Conservation (phyloP, 768 basidiomycete species). For the Porpolomopsis calyptriformis region DNA sequence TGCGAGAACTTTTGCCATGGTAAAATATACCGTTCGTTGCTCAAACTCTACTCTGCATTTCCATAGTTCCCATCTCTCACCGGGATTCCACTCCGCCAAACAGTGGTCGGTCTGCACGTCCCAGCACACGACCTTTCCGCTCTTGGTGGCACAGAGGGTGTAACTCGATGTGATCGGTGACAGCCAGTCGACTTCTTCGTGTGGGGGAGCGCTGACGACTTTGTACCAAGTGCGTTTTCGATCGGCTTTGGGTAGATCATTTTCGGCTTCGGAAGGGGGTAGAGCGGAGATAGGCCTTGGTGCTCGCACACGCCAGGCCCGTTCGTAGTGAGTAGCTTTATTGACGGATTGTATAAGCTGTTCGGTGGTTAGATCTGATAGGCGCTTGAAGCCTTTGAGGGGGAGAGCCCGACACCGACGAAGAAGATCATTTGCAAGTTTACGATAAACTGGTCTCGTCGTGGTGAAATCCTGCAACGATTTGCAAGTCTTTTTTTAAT, state of each 20-base stretch:
- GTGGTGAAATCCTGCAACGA: slow-evolving; percentile 48
- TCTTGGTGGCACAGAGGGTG: slow-evolving; percentile 68
- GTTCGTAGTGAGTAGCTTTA: slow-evolving; percentile 51
- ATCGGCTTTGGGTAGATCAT: not conserved
- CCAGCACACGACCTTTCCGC: slow-evolving; percentile 69
- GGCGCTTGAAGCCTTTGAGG: slow-evolving; percentile 56
- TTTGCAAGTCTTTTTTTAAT: slow-evolving; percentile 62
- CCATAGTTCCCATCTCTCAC: slow-evolving; percentile 59
- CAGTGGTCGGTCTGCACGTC: slow-evolving; percentile 52
- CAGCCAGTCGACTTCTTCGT: slow-evolving; percentile 65
- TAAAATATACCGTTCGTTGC: slow-evolving; percentile 59
- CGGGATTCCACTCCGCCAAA: slow-evolving; percentile 62
- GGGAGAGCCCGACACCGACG: slow-evolving; percentile 59
- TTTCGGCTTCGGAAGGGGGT: slow-evolving; percentile 12
- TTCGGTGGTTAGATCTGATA: slow-evolving; percentile 52
- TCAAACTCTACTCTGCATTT: slow-evolving; percentile 73
- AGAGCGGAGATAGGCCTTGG: slow-evolving; percentile 39
- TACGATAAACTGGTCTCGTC: slow-evolving; percentile 59
- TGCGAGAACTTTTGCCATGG: slow-evolving; percentile 56
- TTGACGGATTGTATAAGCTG: slow-evolving; percentile 54
- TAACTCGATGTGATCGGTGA: slow-evolving; percentile 69
- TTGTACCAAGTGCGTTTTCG: slow-evolving; percentile 46
- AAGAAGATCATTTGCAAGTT: slow-evolving; percentile 51
- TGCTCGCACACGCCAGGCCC: slow-evolving; percentile 48
- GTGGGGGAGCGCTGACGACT: slow-evolving; percentile 54